Conservation (phyloP, 345 rosid genomes). For the Heritiera fomes region DNA sequence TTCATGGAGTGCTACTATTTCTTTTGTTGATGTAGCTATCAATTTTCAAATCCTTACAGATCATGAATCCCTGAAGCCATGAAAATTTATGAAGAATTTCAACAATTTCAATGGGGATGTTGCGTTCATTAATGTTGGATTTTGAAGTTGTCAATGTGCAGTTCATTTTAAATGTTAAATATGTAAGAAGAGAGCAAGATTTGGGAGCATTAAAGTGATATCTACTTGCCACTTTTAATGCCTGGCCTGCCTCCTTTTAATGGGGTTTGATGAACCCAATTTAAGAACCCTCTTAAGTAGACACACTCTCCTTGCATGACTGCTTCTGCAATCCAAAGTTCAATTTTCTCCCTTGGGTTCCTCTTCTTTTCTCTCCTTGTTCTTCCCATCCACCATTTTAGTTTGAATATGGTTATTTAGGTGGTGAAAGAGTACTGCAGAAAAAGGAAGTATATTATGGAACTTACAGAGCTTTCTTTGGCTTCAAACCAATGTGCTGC, state of each 20-base stretch:
- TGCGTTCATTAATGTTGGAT: neutral
- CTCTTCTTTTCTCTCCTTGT: neutral
- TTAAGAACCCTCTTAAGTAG: constrained; percentile 39
- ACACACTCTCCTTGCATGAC: constrained; percentile 32
- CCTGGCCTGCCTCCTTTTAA: constrained; percentile 49
- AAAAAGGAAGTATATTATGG: constrained; percentile 24
- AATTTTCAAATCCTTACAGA: too few relatives aligned
- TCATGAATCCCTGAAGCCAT: neutral
- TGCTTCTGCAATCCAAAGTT: neutral
- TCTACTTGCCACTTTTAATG: constrained; percentile 53
- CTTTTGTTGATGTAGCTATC: neutral
- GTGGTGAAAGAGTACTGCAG: neutral
- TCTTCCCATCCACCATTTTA: neutral
- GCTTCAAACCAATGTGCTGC: constrained; percentile 27
- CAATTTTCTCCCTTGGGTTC: neutral
- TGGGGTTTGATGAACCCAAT: constrained; percentile 42
- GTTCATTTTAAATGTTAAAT: constrained; percentile 36
- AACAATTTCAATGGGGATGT: neutral
- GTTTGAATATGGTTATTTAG: neutral
- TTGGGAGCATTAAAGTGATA: constrained; percentile 45
- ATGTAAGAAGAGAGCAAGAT: constrained; percentile 22
- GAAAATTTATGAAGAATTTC: constrained; percentile 15
- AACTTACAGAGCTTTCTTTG: constrained; percentile 48
- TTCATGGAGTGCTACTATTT: neutral
- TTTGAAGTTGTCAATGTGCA: constrained; percentile 25